Evolutionary conservation across 306 rosid genomes (phyloP).

Genomic region (Medicago arabica): DNA sequence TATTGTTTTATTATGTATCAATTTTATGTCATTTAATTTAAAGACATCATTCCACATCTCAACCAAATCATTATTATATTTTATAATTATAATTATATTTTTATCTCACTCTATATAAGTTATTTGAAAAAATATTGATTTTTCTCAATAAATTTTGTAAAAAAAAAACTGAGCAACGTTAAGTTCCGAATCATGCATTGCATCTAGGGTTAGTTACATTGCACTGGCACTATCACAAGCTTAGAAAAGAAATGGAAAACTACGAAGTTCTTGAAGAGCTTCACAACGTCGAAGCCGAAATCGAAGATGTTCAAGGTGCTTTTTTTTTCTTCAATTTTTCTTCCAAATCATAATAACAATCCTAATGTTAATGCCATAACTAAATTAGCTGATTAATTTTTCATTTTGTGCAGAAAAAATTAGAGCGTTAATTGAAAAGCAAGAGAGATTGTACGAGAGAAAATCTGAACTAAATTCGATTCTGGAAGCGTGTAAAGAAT

Average conservation of each 20-base stretch:
- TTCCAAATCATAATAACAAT: neutral
- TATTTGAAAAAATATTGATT: too few relatives aligned
- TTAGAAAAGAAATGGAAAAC: slow-evolving; percentile 59
- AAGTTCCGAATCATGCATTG: neutral
- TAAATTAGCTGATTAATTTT: neutral
- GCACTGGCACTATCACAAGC: neutral
- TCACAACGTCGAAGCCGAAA: slow-evolving; percentile 65
- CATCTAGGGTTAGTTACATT: slow-evolving; percentile 28
- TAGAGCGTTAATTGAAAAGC: slow-evolving; percentile 67
- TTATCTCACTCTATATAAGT: too few relatives aligned
- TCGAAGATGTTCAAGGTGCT: slow-evolving; percentile 83
- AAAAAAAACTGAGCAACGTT: too few relatives aligned
- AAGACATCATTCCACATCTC: too few relatives aligned
- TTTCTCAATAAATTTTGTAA: too few relatives aligned
- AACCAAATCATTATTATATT: too few relatives aligned
- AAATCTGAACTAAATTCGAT: slow-evolving; percentile 73
- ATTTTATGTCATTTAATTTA: too few relatives aligned
- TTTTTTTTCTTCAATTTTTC: slow-evolving; percentile 2
- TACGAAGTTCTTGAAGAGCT: slow-evolving; percentile 72
- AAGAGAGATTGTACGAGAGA: slow-evolving; percentile 77
- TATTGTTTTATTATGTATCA: too few relatives aligned
- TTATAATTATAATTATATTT: too few relatives aligned
- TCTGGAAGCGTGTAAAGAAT: slow-evolving; percentile 66
- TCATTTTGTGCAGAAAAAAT: slow-evolving; percentile 61
- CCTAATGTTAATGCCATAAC: neutral